These are phyloP conservation scores for Trichoderma afroharzianum DNA, from an alignment of 2,329 filamentous ascomycete genomes.

Conservation along the genomic window DNA sequence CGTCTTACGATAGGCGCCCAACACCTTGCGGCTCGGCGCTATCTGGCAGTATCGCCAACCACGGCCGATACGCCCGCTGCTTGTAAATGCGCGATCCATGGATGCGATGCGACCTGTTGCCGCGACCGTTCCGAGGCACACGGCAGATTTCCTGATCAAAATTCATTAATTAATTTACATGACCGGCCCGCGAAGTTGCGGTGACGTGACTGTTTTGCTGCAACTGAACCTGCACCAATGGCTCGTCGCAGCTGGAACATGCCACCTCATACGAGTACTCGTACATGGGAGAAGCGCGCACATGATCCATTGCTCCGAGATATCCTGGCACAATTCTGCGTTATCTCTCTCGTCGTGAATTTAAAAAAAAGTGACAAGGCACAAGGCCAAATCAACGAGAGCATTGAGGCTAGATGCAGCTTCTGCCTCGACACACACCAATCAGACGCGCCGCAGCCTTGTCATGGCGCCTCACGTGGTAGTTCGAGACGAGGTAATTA, in stretches of 20 bases:
- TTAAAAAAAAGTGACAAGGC: background rate
- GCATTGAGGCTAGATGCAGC: background rate
- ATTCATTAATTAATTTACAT: background rate
- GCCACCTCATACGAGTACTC: slow-evolving; percentile 7
- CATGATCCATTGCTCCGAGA: slow-evolving; percentile 15
- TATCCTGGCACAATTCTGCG: background rate
- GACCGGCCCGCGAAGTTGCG: background rate
- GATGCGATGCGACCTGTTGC: background rate
- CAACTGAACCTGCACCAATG: background rate
- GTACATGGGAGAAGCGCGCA: background rate
- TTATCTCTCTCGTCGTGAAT: background rate
- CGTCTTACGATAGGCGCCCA: slow-evolving; percentile 11
- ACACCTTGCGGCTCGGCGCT: slow-evolving; percentile 8
- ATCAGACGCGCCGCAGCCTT: slow-evolving; percentile 14
- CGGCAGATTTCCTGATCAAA: background rate
- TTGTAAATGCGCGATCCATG: background rate
- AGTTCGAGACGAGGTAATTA: slow-evolving; percentile 15
- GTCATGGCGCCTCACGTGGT: slow-evolving; percentile 13
- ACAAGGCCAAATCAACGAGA: background rate
- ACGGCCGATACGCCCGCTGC: background rate
- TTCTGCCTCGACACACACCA: background rate
- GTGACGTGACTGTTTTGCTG: slow-evolving; percentile 9
- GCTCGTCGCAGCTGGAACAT: slow-evolving; percentile 1
- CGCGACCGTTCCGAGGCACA: background rate
- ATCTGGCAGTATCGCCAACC: slow-evolving; percentile 6